Evolutionary conservation across 148 eudicot species (phyloP), one percentile per base, ranked within the genome.

Genomic region (Camellia sinensis): DNA sequence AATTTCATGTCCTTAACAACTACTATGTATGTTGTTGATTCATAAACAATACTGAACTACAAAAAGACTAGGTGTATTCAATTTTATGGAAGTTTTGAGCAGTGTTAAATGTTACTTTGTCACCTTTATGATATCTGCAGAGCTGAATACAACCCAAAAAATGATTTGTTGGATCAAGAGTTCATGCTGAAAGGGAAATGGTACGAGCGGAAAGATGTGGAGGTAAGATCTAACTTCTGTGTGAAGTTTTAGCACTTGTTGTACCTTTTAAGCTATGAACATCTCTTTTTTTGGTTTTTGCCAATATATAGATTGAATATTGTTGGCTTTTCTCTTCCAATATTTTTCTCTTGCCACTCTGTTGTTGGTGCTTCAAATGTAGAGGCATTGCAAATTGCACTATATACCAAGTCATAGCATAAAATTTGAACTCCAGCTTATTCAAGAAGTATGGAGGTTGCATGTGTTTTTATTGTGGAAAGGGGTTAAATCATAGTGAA

Each of bases 171-270:
- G 82, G 97, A 96, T 85, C 86, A 92, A 84, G 99, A 96, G 75
- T 93, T 96, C 88, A 84, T 92, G 97, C 87, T 96, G 70, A 96
- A 89, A 87, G 94, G 98, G 76, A 93, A 92, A 85, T 93, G 93
- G 97, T 93, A 89, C 86, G 92, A 89, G 57, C 90, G 98, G 86
- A 96, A 89, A 84, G 98, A 96, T 86, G 79, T 92, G 60, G 99
- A 93, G 97, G 99, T 96, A 81, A 90, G 87, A 29, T 80, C 37
- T 67, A 77, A 68, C 71, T 44, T 75, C 9, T 57, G 71, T 66
- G 10, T 50, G 50, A 18, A 65, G 71, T 59, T 37, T 66, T 40
- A 48, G 21, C 15, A 52, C 17, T 40, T 53, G 18, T 9, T 17
- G 57, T 78, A 17, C 19, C 52, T 40, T 54, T 78, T 67, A 78